These are phyloP conservation scores for Populus hybrid DNA, from an alignment of 441 rosid genomes.

Conservation along the genomic window DNA sequence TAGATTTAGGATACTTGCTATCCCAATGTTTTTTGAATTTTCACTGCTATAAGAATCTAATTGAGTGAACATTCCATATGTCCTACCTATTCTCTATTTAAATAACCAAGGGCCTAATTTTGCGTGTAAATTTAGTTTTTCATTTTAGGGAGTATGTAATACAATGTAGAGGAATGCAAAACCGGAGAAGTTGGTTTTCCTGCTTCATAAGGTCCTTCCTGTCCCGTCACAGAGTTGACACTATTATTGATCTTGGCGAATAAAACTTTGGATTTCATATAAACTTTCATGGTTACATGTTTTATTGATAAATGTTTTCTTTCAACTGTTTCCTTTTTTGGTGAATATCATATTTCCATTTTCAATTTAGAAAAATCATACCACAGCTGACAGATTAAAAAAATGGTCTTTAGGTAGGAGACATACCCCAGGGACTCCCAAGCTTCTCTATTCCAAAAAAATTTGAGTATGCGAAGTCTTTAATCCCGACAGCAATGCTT, in stretches of 20 bases:
- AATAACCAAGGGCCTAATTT: not conserved
- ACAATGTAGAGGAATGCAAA: not conserved
- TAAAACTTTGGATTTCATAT: not conserved
- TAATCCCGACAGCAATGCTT: slow-evolving; percentile 87
- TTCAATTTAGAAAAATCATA: not conserved
- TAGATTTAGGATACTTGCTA: slow-evolving; percentile 2
- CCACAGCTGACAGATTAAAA: slow-evolving; percentile 14
- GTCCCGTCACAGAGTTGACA: not conserved
- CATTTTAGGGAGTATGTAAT: not conserved
- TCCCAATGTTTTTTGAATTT: not conserved
- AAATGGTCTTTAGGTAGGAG: slow-evolving; percentile 70
- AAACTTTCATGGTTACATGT: not conserved
- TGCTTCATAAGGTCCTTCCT: not conserved
- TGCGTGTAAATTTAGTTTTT: not conserved
- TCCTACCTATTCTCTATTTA: not conserved
- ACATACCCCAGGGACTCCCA: slow-evolving; percentile 94
- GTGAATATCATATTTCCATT: not conserved
- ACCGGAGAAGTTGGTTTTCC: not conserved
- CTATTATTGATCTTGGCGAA: not conserved
- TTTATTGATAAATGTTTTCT: not conserved
- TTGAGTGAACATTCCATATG: not conserved
- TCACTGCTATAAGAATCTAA: not conserved
- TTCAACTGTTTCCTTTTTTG: not conserved
- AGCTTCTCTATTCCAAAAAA: slow-evolving; percentile 70
- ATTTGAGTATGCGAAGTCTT: slow-evolving; percentile 53